Conservation (phyloP, 768 basidiomycete genomes). For the Lenzites betulinus region DNA sequence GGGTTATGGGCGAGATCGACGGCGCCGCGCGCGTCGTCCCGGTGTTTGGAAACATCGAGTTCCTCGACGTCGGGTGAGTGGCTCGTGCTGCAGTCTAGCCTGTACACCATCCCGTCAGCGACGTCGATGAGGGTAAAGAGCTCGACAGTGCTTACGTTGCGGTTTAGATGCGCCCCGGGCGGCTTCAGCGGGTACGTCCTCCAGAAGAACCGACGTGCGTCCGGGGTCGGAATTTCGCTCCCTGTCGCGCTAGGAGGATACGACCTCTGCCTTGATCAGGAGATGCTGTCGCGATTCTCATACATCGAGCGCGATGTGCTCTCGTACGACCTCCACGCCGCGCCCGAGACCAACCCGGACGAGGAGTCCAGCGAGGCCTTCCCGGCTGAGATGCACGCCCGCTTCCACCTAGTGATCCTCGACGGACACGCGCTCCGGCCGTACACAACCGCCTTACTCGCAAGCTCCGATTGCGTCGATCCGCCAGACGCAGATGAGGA, state of each 20-base stretch:
- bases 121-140: too few species aligned
- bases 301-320: conserved; percentile 18
- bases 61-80: conserved; percentile 26
- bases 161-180: conserved; percentile 26
- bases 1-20: conserved; percentile 26
- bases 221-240: conserved; percentile 24
- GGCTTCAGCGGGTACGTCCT: conserved; percentile 27
- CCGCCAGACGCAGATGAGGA: not conserved
- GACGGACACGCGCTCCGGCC: conserved; percentile 38
- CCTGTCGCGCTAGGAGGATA: conserved; percentile 14
- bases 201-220: conserved; percentile 6
- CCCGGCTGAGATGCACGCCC: not conserved
- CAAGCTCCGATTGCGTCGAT: too few species aligned
- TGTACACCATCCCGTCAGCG: not conserved
- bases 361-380: not conserved
- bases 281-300: conserved; percentile 7
- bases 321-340: conserved; percentile 9
- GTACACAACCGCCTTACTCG: not conserved
- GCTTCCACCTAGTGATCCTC: conserved; percentile 35
- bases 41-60: not conserved
- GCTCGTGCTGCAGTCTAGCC: too few species aligned
- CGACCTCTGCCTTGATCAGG: conserved; percentile 5
- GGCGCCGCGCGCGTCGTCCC: conserved; percentile 12
- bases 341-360: not conserved
- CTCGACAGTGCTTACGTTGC: not conserved